Conservation (phyloP, 345 rosid species). For the Syzygium aqueum region DNA sequence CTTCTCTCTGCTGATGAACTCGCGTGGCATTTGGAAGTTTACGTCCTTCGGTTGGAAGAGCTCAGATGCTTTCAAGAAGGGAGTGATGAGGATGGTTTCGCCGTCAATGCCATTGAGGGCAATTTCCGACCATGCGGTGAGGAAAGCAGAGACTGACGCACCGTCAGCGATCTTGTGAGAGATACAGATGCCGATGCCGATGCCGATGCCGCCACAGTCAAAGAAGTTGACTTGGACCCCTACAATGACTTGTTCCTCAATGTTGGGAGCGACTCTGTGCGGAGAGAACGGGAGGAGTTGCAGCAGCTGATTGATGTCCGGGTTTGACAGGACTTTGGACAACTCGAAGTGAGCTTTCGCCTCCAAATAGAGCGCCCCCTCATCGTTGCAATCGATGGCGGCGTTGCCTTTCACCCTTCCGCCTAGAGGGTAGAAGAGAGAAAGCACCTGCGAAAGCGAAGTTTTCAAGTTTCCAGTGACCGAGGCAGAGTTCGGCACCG, state of each 20-base stretch:
- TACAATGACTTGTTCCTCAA: not conserved
- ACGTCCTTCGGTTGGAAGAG: not conserved
- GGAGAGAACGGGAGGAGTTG: not conserved
- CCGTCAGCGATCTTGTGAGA: constrained; percentile 8
- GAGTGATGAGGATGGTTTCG: not conserved
- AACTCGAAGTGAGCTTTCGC: not conserved
- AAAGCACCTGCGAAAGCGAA: not conserved
- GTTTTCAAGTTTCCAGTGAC: not conserved
- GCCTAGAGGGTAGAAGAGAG: constrained; percentile 1
- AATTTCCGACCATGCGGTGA: not conserved
- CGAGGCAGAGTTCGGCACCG: not conserved
- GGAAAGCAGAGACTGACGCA: not conserved
- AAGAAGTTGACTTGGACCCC: not conserved
- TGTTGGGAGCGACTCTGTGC: not conserved
- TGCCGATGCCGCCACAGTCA: not conserved
- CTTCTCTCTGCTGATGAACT: not conserved
- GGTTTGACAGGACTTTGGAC: not conserved
- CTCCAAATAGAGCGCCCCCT: not conserved
- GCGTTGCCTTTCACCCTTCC: constrained; percentile 3
- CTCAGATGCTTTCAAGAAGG: not conserved
- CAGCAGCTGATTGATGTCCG: not conserved
- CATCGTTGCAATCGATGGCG: not conserved
- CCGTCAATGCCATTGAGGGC: not conserved
- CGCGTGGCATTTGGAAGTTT: not conserved
- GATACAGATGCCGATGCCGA: constrained; percentile 2